Percentiles rank a stretch among this genome's conserved stretches.
These are phyloP conservation scores for Aspergillus wentii DNA, from an alignment of 495 filamentous ascomycete species.

Conservation along the genomic window DNA sequence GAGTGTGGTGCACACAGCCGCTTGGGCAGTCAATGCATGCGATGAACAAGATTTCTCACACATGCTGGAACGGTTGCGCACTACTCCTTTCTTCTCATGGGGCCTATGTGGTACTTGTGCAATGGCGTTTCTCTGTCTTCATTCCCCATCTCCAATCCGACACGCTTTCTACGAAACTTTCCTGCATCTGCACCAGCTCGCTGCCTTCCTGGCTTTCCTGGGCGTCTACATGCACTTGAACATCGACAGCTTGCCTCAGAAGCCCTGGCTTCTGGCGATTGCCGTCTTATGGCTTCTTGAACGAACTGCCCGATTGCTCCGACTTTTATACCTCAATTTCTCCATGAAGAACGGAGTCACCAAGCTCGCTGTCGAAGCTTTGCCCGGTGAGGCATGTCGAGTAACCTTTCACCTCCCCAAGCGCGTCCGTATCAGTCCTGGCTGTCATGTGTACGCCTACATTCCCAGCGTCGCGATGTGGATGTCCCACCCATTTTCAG, in stretches of 20 bases:
- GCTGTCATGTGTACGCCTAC: constrained; percentile 79
- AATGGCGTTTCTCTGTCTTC: constrained; percentile 60
- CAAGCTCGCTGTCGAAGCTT: constrained; percentile 41
- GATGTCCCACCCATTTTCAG: constrained; percentile 59
- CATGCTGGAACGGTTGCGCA: constrained; percentile 53
- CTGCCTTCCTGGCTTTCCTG: constrained; percentile 57
- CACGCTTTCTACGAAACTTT: constrained; percentile 92
- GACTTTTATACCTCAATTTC: constrained; percentile 58
- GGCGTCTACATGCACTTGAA: constrained; percentile 67
- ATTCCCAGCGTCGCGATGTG: constrained; percentile 69
- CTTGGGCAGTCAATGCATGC: constrained; percentile 56
- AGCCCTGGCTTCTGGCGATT: constrained; percentile 55
- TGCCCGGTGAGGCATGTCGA: constrained; percentile 51
- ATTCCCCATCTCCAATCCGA: constrained; percentile 70
- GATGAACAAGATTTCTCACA: constrained; percentile 40
- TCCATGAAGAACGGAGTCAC: constrained; percentile 32
- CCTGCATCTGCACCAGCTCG: constrained; percentile 70
- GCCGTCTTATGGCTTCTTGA: constrained; percentile 64
- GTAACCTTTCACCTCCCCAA: constrained; percentile 73
- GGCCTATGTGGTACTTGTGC: constrained; percentile 47
- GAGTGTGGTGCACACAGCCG: constrained; percentile 65
- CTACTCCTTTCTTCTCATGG: constrained; percentile 56
- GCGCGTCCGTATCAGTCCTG: constrained; percentile 66
- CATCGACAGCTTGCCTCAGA: constrained; percentile 55
- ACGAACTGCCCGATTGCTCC: constrained; percentile 48